phyloP scores from a whole-genome alignment of 176 grass and related monocot genomes.

The Juncus effusus region DNA sequence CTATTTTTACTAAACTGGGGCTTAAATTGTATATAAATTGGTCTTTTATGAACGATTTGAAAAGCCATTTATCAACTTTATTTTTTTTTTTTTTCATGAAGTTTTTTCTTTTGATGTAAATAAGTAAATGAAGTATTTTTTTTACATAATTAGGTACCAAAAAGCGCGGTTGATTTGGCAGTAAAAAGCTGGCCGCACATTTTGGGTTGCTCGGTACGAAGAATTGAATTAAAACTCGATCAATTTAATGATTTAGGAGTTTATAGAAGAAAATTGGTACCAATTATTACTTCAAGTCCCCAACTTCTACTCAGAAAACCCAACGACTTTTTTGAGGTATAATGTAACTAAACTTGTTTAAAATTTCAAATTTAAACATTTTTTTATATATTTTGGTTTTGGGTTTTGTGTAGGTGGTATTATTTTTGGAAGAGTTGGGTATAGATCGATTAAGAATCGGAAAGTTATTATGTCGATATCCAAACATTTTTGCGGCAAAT shows the following conservation, averaged over 20 bases:
- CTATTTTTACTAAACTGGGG: too few species aligned
- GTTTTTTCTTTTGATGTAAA: slow-evolving; percentile 5
- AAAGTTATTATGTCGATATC: slow-evolving; percentile 56
- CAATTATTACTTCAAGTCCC: slow-evolving; percentile 79
- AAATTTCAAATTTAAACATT: slow-evolving; percentile 7
- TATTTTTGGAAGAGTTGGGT: slow-evolving; percentile 59
- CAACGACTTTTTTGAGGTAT: slow-evolving; percentile 63
- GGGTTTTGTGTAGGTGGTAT: slow-evolving; percentile 39
- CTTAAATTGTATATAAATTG: too few species aligned
- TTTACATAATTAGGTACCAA: slow-evolving; percentile 48
- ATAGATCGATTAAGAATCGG: slow-evolving; percentile 48
- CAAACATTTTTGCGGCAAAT: slow-evolving; percentile 72
- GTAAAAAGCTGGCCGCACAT: slow-evolving; percentile 83
- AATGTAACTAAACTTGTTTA: background rate
- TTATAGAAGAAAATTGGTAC: slow-evolving; percentile 59
- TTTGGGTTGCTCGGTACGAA: slow-evolving; percentile 67
- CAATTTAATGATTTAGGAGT: slow-evolving; percentile 60
- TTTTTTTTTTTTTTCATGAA: slow-evolving; percentile 1
- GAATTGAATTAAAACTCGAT: slow-evolving; percentile 50
- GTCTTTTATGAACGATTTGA: too few species aligned
- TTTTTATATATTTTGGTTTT: slow-evolving; percentile 14
- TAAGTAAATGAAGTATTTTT: slow-evolving; percentile 9
- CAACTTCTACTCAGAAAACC: slow-evolving; percentile 83
- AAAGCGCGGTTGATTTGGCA: slow-evolving; percentile 36
- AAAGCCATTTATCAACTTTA: slow-evolving; percentile 7